Evolutionary conservation across 202 grass and related monocot species (phyloP).

Genomic region (Schoenoplectus tabernaemontani): DNA sequence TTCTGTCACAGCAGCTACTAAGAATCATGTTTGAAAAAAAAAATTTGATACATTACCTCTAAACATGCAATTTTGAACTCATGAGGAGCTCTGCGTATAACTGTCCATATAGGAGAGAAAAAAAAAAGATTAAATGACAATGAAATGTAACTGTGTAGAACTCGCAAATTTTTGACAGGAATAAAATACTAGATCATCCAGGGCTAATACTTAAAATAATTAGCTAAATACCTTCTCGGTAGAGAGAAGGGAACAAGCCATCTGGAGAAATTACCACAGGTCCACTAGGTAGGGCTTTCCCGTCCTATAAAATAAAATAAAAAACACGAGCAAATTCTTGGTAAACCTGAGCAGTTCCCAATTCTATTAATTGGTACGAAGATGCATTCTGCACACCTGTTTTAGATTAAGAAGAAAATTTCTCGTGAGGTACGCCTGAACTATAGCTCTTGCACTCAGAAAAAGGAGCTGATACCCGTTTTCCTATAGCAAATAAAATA

Average conservation of each 20-base stretch:
- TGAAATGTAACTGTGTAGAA: slow-evolving; percentile 14
- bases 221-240: slow-evolving; percentile 63
- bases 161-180: background rate
- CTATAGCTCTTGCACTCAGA: slow-evolving; percentile 97
- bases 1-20: slow-evolving; percentile 8
- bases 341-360: background rate
- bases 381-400: slow-evolving; percentile 62
- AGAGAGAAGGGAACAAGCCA: slow-evolving; percentile 94
- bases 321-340: background rate
- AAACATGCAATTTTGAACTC: slow-evolving; percentile 99
- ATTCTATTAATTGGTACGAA: slow-evolving; percentile 9
- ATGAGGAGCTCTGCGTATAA: slow-evolving; percentile 91
- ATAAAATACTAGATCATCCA: slow-evolving; percentile 1
- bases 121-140: slow-evolving; percentile 8
- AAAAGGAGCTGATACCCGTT: slow-evolving; percentile 98
- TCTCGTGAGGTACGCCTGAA: slow-evolving; percentile 97
- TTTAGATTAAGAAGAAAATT: slow-evolving; percentile 97
- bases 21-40: background rate
- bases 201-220: background rate
- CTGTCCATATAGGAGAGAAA: slow-evolving; percentile 36
- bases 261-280: slow-evolving; percentile 99
- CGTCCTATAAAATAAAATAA: slow-evolving; percentile 83
- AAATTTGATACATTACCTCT: slow-evolving; percentile 46
- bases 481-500: slow-evolving; percentile 52
- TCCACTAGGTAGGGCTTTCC: slow-evolving; percentile 85